Conservation (phyloP, 139 green algal species). For the Asterochloris erici region DNA sequence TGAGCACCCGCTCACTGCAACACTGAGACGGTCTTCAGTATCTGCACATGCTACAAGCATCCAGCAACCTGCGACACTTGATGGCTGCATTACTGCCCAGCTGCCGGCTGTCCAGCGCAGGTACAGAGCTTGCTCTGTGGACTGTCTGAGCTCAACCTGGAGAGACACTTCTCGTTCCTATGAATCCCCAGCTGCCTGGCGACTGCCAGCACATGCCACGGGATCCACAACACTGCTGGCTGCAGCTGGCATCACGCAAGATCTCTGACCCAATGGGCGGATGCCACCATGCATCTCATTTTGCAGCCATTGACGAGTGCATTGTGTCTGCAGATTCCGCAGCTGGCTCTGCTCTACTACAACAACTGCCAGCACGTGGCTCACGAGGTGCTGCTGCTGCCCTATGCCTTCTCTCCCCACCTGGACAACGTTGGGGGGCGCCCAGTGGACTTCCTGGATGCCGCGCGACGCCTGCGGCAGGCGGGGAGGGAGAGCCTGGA, state of each 20-base stretch:
- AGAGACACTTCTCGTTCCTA: too few species aligned
- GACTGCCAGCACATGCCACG: not conserved
- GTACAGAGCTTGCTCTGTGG: too few species aligned
- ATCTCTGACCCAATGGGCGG: not conserved
- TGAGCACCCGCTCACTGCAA: too few species aligned
- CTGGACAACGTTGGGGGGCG: slow-evolving; percentile 25
- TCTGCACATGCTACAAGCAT: too few species aligned
- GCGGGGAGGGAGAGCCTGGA: slow-evolving; percentile 21
- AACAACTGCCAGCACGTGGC: slow-evolving; percentile 40
- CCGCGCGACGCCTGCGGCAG: slow-evolving; percentile 19
- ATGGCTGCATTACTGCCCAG: too few species aligned
- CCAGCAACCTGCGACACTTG: too few species aligned
- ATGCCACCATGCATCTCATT: not conserved
- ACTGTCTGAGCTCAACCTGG: too few species aligned
- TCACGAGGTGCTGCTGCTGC: slow-evolving; percentile 16
- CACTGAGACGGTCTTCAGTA: too few species aligned
- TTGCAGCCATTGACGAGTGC: not conserved
- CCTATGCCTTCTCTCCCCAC: slow-evolving; percentile 4
- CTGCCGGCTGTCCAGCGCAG: too few species aligned
- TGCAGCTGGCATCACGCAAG: not conserved
- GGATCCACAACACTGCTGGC: too few species aligned
- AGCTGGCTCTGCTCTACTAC: slow-evolving; percentile 33
- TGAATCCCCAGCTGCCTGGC: not conserved
- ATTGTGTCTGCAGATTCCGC: slow-evolving; percentile 28
- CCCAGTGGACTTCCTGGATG: slow-evolving; percentile 28